Conservation (phyloP, 345 rosid species). For the Eucalyptus urophylla region DNA sequence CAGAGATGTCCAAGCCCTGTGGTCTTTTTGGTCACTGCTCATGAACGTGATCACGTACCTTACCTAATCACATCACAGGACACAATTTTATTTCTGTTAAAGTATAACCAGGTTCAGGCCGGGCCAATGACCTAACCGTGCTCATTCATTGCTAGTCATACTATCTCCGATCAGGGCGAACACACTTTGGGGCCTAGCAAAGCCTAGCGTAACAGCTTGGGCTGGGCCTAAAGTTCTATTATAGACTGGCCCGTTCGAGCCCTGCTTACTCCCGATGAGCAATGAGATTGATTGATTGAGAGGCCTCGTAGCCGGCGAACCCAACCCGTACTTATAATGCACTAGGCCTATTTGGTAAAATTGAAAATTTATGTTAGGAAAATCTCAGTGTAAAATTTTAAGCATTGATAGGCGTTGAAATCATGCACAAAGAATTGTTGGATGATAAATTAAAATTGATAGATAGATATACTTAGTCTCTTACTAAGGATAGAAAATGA, state of each 20-base stretch:
- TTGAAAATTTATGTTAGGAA: not conserved
- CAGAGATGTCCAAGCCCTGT: not conserved
- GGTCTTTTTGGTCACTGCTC: not conserved
- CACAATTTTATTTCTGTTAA: not conserved
- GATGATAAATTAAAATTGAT: not conserved
- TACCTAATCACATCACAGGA: not conserved
- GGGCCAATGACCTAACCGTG: too few relatives aligned
- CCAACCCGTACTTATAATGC: not conserved
- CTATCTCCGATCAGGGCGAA: not conserved
- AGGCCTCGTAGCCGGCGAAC: too few relatives aligned
- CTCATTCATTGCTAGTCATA: not conserved
- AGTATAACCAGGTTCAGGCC: not conserved
- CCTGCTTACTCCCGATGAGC: fast-evolving
- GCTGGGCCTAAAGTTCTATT: not conserved
- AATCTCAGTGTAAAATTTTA: not conserved
- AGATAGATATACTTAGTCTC: too few relatives aligned
- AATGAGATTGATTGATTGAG: not conserved
- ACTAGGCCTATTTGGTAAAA: not conserved
- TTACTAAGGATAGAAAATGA: not conserved
- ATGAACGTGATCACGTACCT: not conserved
- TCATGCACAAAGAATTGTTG: not conserved
- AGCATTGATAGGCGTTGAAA: not conserved
- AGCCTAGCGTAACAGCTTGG: not conserved
- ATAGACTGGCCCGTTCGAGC: fast-evolving
- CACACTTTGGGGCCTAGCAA: not conserved